These are phyloP conservation scores for Periconia digitata DNA, from an alignment of 2,329 filamentous ascomycete species.

Conservation along the genomic window DNA sequence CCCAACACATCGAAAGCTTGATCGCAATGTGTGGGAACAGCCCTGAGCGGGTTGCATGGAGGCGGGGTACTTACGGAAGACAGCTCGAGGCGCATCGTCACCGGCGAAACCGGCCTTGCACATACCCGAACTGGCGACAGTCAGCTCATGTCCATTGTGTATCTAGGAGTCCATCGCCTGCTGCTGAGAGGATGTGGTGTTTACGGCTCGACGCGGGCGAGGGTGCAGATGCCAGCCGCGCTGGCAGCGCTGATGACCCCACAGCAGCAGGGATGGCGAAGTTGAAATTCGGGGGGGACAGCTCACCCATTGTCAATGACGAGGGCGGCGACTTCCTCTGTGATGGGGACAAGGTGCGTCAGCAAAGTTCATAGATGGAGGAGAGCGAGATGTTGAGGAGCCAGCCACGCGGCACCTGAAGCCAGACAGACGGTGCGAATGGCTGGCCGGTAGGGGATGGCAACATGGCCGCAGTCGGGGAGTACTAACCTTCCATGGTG, in stretches of 20 bases:
- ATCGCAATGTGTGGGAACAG: constrained; percentile 8
- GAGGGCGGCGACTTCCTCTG: constrained; percentile 99
- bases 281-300: constrained; percentile 39
- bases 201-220: constrained; percentile 23
- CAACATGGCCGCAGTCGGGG: constrained; percentile 17
- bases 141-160: constrained; percentile 39
- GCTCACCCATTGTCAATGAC: constrained; percentile 99
- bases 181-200: constrained; percentile 22
- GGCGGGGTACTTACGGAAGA: constrained; percentile 86
- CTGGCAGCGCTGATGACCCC: constrained; percentile 26
- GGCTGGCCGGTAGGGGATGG: constrained; percentile 17
- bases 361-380: constrained; percentile 41
- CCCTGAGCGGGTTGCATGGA: constrained; percentile 8
- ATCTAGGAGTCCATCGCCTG: constrained; percentile 19
- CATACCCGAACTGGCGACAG: constrained; percentile 87
- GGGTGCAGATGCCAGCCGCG: constrained; percentile 23
- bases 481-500: constrained; percentile 69
- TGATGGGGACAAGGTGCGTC: constrained; percentile 40
- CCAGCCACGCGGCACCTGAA: not conserved
- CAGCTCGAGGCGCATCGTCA: constrained; percentile 99
- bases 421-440: constrained; percentile 1
- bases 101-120: constrained; percentile 99
- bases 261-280: constrained; percentile 42
- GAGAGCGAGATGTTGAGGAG: constrained; percentile 10
- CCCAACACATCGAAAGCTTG: not conserved